Evolutionary conservation across 2,329 filamentous ascomycete genomes (phyloP).

Genomic region (Cladosporium sp.): DNA sequence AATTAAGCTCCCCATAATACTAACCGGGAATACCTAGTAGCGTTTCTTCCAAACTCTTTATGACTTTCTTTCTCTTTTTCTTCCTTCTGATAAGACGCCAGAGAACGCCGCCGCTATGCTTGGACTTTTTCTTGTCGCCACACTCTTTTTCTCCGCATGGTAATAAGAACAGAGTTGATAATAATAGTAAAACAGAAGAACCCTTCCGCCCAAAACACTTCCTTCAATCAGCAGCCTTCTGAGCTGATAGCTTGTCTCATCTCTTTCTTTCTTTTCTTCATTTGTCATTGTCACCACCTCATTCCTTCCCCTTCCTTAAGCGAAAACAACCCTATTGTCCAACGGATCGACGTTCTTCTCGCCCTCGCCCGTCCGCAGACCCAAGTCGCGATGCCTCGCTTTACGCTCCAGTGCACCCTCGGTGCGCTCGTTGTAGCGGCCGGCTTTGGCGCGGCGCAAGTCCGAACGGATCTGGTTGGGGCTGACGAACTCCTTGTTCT

Average conservation of each 20-base stretch:
- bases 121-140: neutral
- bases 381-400: constrained; percentile 71
- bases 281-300: neutral
- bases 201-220: too few relatives aligned
- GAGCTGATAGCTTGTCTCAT: too few relatives aligned
- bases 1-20: too few relatives aligned
- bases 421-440: constrained; percentile 69
- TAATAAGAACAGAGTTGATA: neutral
- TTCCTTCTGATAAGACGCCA: neutral
- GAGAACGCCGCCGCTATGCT: constrained; percentile 12
- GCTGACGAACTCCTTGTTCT: constrained; percentile 96
- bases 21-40: too few relatives aligned
- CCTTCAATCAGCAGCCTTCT: too few relatives aligned
- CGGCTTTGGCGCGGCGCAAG: constrained; percentile 69
- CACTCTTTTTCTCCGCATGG: neutral
- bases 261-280: neutral
- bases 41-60: too few relatives aligned
- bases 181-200: too few relatives aligned
- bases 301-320: constrained; percentile 42
- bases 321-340: constrained; percentile 73
- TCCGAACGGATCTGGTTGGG: constrained; percentile 92
- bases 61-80: neutral
- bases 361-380: constrained; percentile 65
- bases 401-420: constrained; percentile 70
- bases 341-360: constrained; percentile 63